Evolutionary conservation across 371 early-diverging fungal genomes (phyloP).

Genomic region (Circinella minor): DNA sequence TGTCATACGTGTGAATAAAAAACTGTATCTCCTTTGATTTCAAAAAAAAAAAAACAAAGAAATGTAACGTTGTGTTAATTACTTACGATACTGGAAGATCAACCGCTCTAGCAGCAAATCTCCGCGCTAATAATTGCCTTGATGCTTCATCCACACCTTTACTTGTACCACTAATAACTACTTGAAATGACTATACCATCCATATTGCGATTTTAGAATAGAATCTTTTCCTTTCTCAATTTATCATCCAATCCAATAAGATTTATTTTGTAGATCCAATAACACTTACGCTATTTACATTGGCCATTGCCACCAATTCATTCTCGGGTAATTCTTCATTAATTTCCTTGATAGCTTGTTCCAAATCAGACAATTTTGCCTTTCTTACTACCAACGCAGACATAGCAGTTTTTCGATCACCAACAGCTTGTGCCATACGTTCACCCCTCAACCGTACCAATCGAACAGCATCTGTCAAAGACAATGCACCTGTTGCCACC

Average conservation of each 20-base stretch:
- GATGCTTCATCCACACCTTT: slow-evolving; percentile 88
- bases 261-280: too few species aligned
- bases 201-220: too few species aligned
- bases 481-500: slow-evolving; percentile 79
- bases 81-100: slow-evolving; percentile 89
- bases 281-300: slow-evolving; percentile 79
- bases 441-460: slow-evolving; percentile 86
- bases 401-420: slow-evolving; percentile 79
- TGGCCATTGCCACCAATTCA: slow-evolving; percentile 84
- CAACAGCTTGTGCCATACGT: slow-evolving; percentile 85
- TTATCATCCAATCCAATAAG: too few species aligned
- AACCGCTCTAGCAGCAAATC: slow-evolving; percentile 85
- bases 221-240: too few species aligned
- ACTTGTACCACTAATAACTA: slow-evolving; percentile 90
- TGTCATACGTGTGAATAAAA: neutral
- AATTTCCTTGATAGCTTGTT: slow-evolving; percentile 69
- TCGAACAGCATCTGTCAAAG: slow-evolving; percentile 80
- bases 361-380: slow-evolving; percentile 73
- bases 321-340: slow-evolving; percentile 61
- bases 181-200: slow-evolving; percentile 66
- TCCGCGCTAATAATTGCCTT: slow-evolving; percentile 72
- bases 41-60: too few species aligned
- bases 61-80: too few species aligned
- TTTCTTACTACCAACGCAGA: slow-evolving; percentile 84
- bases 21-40: neutral